Conservation (phyloP, 2,329 filamentous ascomycete species). For the Aspergillus pseudonomiae region DNA sequence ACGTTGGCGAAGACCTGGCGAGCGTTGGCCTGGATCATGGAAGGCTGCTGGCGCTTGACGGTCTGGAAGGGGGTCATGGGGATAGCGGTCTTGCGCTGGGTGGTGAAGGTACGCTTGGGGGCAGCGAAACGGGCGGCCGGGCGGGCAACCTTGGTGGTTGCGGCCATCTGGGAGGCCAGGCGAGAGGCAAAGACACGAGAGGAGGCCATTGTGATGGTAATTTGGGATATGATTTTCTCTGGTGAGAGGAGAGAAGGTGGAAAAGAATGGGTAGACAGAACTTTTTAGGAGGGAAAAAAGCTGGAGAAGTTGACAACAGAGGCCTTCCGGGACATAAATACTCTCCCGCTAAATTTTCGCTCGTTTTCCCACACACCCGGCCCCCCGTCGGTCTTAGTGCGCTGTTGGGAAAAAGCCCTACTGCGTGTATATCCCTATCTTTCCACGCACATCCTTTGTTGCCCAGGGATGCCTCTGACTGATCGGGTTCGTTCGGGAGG, state of each 20-base stretch:
- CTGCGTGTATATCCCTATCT: constrained; percentile 16
- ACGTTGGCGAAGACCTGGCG: constrained; percentile 61
- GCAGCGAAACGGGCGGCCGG: constrained; percentile 69
- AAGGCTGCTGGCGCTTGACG: constrained; percentile 73
- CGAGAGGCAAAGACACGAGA: constrained; percentile 76
- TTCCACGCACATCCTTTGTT: constrained; percentile 17
- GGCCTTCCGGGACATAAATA: constrained; percentile 40
- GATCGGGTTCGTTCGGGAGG: constrained; percentile 29
- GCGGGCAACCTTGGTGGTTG: constrained; percentile 79
- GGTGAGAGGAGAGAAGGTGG: constrained; percentile 26
- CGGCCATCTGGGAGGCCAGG: constrained; percentile 66
- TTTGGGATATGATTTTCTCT: constrained; percentile 23
- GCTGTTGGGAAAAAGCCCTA: constrained; percentile 33
- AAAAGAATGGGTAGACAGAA: constrained; percentile 30
- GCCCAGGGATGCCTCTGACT: constrained; percentile 13
- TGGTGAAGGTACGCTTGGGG: constrained; percentile 71
- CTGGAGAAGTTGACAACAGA: constrained; percentile 36
- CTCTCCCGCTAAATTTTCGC: constrained; percentile 43
- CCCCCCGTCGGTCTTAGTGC: constrained; percentile 37
- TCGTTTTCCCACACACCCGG: constrained; percentile 28
- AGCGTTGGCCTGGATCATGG: constrained; percentile 68
- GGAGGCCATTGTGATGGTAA: constrained; percentile 74
- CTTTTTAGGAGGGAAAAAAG: constrained; percentile 38
- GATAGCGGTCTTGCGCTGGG: constrained; percentile 39
- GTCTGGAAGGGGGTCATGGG: constrained; percentile 64